Conservation (phyloP, 2,329 filamentous ascomycete genomes). For the Erysiphe neolycopersici region DNA sequence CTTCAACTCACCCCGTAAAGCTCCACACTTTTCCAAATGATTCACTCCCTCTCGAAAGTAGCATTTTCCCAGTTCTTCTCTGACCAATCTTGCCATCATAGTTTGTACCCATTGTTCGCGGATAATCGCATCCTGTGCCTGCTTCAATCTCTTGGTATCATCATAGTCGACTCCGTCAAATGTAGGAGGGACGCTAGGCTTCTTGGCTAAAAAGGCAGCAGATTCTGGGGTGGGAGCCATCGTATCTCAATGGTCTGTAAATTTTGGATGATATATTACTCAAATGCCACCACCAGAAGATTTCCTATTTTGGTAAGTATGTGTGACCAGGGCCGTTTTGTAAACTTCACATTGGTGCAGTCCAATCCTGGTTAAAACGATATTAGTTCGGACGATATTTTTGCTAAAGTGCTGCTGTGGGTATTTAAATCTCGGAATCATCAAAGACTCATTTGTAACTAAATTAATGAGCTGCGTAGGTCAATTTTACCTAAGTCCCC, state of each 20-base stretch:
- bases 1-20: constrained; percentile 41
- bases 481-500: too few relatives aligned
- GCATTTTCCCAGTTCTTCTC: constrained; percentile 66
- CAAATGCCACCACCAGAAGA: too few relatives aligned
- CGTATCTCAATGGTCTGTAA: background rate
- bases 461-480: too few relatives aligned
- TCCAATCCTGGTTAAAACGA: too few relatives aligned
- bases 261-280: too few relatives aligned
- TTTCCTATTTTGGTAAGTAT: too few relatives aligned
- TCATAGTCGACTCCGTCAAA: constrained; percentile 76
- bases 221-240: constrained; percentile 66
- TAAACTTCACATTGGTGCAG: too few relatives aligned
- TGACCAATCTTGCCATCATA: constrained; percentile 67
- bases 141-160: constrained; percentile 55
- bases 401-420: too few relatives aligned
- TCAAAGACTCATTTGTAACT: too few relatives aligned
- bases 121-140: constrained; percentile 57
- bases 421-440: too few relatives aligned
- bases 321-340: too few relatives aligned
- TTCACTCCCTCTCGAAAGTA: constrained; percentile 67
- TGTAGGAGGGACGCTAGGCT: constrained; percentile 55
- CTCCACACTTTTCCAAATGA: constrained; percentile 67
- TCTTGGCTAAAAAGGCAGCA: constrained; percentile 54
- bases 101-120: constrained; percentile 71
- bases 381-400: too few relatives aligned